Evolutionary conservation across 148 eudicot genomes (phyloP).

Genomic region (Rhododendron ovatum): DNA sequence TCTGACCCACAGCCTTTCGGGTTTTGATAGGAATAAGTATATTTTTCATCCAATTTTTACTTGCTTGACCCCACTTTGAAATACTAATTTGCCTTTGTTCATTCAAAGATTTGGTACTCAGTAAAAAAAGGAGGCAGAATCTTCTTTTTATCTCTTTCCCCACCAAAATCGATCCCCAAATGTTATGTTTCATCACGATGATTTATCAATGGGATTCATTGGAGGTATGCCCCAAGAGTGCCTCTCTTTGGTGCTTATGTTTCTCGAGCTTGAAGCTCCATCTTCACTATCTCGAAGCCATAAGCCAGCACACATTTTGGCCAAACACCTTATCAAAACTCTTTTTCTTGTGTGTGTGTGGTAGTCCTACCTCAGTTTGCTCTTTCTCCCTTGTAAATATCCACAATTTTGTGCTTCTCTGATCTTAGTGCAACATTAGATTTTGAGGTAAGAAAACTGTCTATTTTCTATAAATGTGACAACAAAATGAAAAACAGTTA

Average conservation of each 20-base stretch:
- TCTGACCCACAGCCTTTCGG: too few species aligned
- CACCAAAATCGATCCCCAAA: too few species aligned
- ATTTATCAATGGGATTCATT: too few species aligned
- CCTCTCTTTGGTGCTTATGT: neutral
- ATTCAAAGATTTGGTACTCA: too few species aligned
- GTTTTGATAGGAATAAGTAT: too few species aligned
- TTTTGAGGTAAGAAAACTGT: neutral
- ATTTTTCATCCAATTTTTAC: too few species aligned
- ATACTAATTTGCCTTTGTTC: too few species aligned
- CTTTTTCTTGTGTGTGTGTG: too few species aligned
- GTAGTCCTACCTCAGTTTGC: neutral
- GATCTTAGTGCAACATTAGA: neutral
- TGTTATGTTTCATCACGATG: too few species aligned
- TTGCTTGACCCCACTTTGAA: too few species aligned
- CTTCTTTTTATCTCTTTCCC: too few species aligned
- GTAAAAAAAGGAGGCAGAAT: too few species aligned
- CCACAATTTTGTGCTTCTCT: neutral
- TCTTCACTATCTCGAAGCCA: neutral
- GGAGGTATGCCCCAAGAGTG: neutral
- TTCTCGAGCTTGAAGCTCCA: neutral
- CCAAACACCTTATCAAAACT: neutral
- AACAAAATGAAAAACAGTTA: neutral
- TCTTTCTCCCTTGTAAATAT: neutral
- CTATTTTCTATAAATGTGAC: neutral
- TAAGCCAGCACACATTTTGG: neutral